phyloP scores from a whole-genome alignment of 345 rosid species.

The Salix koriyanagi region DNA sequence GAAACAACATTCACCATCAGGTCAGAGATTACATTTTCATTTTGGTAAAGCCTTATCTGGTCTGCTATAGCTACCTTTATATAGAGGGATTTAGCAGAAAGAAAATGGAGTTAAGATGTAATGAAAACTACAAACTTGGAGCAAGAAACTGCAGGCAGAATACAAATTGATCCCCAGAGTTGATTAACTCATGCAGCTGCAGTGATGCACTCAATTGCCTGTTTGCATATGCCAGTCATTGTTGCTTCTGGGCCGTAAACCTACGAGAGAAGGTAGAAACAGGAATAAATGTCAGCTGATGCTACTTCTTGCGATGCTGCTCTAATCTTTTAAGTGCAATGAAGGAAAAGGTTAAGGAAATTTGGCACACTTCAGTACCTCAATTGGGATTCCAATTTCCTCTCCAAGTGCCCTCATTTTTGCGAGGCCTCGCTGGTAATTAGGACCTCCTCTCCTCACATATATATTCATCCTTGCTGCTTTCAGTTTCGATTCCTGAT shows the following conservation, averaged over 20 bases:
- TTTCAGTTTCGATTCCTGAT: conserved; percentile 69
- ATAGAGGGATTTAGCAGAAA: conserved; percentile 8
- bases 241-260: conserved; percentile 96
- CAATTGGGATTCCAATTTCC: conserved; percentile 83
- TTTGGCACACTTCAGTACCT: conserved; percentile 39
- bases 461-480: conserved; percentile 59
- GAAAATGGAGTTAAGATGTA: neutral
- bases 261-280: conserved; percentile 18
- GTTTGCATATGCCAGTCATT: conserved; percentile 94
- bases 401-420: conserved; percentile 67
- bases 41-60: neutral
- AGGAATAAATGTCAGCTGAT: neutral
- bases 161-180: neutral
- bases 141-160: neutral
- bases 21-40: neutral
- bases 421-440: conserved; percentile 86
- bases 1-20: neutral
- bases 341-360: neutral
- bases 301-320: neutral
- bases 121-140: conserved; percentile 7
- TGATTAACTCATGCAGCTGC: conserved; percentile 52
- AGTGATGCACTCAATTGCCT: conserved; percentile 74
- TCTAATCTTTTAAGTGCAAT: neutral
- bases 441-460: conserved; percentile 78
- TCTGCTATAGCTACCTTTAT: neutral